Base-by-base conservation (phyloP, 148 eudicot species). In the Chenopodium formosanum region DNA sequence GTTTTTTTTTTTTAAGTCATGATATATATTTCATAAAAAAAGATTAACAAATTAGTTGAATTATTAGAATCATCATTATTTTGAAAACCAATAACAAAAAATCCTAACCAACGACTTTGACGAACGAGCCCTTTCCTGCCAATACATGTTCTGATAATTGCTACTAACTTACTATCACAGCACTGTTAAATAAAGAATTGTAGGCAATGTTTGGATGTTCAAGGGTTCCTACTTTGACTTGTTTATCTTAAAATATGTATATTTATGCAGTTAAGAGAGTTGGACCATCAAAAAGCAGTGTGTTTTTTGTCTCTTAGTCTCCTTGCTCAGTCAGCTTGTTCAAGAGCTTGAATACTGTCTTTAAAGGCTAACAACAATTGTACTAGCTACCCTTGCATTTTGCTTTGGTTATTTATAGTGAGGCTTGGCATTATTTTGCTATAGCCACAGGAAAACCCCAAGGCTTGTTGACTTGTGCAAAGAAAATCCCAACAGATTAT, bases 91-190 rank as follows among this genome's bases (percentile, higher is more conserved):
- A 40, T 4, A 40, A 40, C 7, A 40, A 40, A 40, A 40, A 40
- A 4, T 40, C 44, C 44, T 6, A 40, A 40, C 44, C 8, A 40
- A 6, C 44, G 44, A 40, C 44, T 40, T 40, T 40, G 44, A 40
- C 44, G 44, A 40, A 40, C 1, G 44, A 40, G 44, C 44, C 44
- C 44, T 40, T 40, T 6, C 32, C 32, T 2, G 44, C 44, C 44
- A 75, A 40, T 56, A 29, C 63, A 31, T 80, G 7, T 17, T 78
- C 16, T 69, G 27, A 40, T 20, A 62, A 65, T 64, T 50, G 58
- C 44, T 83, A 58, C 37, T 37, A 63, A 75, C 6, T 53, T 83
- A 66, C 37, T 50, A 63, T 79, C 6, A 8, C 65, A 44, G 29
- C 9, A 46, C 22, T 53, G 31, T 63, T 22, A 73, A 31, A 46